These are phyloP conservation scores for Phellinidium pouzarii DNA, from an alignment of 1,284 basidiomycete species.

Conservation along the genomic window DNA sequence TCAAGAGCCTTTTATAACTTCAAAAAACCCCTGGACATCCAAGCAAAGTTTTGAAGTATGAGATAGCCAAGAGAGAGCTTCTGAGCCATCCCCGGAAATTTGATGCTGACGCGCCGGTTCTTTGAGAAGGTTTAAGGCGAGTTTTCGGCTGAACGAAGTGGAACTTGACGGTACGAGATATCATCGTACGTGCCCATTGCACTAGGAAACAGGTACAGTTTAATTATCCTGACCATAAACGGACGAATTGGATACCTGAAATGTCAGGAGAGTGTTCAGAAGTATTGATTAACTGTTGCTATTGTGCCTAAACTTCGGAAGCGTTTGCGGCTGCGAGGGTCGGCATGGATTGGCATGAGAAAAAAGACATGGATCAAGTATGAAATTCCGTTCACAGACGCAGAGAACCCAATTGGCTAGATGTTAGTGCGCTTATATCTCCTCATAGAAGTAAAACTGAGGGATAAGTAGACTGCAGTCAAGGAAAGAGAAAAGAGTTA, in stretches of 20 bases:
- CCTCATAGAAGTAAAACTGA: neutral
- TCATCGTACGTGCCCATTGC: neutral
- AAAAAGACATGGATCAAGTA: neutral
- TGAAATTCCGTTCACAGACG: neutral
- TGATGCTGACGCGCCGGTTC: neutral
- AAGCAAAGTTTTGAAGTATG: neutral
- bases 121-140: neutral
- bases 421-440: neutral
- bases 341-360: neutral
- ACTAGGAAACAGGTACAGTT: neutral
- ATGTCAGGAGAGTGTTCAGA: neutral
- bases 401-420: neutral
- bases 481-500: neutral
- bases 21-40: no score
- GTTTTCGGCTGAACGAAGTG: neutral
- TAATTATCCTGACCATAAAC: neutral
- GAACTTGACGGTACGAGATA: neutral
- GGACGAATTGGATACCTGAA: neutral
- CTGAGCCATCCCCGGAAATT: neutral
- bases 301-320: neutral
- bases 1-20: no score
- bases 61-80: neutral
- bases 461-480: neutral
- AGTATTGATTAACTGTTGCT: neutral
- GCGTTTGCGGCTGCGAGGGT: neutral